Conservation (phyloP, 176 grass and related monocot genomes). For the Cenchrus fungigraminus region DNA sequence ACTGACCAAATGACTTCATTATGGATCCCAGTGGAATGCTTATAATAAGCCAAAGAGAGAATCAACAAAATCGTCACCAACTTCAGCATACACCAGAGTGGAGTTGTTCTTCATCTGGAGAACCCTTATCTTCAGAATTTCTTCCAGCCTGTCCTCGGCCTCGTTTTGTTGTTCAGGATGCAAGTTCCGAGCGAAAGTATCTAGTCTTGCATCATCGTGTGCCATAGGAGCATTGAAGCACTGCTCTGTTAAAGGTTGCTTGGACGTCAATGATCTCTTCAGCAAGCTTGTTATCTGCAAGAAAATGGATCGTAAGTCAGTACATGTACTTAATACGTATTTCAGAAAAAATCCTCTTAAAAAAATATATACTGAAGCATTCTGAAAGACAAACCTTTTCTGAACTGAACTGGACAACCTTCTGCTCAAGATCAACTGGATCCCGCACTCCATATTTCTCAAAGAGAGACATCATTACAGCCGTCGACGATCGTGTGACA, state of each 20-base stretch:
- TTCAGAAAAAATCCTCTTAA: too few species aligned
- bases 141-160: background rate
- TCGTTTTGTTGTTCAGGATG: background rate
- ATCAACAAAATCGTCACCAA: slow-evolving; percentile 26
- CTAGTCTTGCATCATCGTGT: background rate
- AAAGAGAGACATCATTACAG: slow-evolving; percentile 24
- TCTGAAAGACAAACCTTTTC: slow-evolving; percentile 14
- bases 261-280: slow-evolving; percentile 31
- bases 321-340: too few species aligned
- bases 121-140: slow-evolving; percentile 11
- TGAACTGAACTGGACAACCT: background rate
- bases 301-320: too few species aligned
- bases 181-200: background rate
- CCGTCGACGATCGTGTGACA: slow-evolving; percentile 1
- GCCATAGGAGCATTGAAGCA: background rate
- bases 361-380: background rate
- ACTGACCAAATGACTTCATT: background rate
- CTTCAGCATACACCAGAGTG: slow-evolving; percentile 37
- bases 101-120: slow-evolving; percentile 23
- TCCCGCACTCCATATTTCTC: slow-evolving; percentile 12
- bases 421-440: slow-evolving; percentile 21
- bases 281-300: slow-evolving; percentile 35
- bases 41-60: slow-evolving; percentile 11
- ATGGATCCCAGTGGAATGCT: slow-evolving; percentile 22
- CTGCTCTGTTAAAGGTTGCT: slow-evolving; percentile 1